Conservation (phyloP, 2,329 filamentous ascomycete genomes). For the Rhynchosporium agropyri region DNA sequence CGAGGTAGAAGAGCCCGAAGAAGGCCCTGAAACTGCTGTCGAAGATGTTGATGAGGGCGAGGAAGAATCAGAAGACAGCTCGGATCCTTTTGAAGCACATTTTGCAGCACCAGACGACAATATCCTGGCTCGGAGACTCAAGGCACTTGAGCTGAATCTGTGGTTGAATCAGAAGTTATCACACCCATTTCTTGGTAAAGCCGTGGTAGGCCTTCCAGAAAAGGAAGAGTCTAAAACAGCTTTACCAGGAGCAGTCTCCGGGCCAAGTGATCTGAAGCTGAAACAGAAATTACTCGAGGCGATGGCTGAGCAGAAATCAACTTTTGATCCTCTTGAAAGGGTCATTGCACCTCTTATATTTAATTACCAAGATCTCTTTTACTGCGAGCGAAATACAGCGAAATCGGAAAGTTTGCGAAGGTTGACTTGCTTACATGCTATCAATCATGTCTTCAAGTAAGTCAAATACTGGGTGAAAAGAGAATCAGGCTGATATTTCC, state of each 20-base stretch:
- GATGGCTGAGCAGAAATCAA: constrained; percentile 55
- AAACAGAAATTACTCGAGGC: constrained; percentile 69
- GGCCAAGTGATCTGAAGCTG: constrained; percentile 57
- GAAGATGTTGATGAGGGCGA: constrained; percentile 44
- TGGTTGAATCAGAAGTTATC: constrained; percentile 53
- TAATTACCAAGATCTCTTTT: constrained; percentile 79
- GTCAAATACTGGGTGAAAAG: constrained; percentile 34
- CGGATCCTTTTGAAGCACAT: constrained; percentile 80
- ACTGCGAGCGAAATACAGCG: constrained; percentile 68
- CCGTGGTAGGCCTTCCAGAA: constrained; percentile 52
- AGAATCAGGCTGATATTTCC: constrained; percentile 25
- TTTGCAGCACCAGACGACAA: constrained; percentile 71
- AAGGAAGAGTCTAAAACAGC: constrained; percentile 42
- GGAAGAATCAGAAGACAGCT: constrained; percentile 52
- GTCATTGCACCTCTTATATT: constrained; percentile 73
- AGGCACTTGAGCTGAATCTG: constrained; percentile 52
- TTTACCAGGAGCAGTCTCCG: constrained; percentile 32
- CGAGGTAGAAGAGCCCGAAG: constrained; percentile 53
- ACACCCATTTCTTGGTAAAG: constrained; percentile 50
- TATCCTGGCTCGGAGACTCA: constrained; percentile 56
- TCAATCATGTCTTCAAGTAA: constrained; percentile 91
- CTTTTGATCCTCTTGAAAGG: constrained; percentile 65
- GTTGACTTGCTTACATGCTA: constrained; percentile 76
- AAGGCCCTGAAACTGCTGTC: constrained; percentile 46
- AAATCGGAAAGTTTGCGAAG: constrained; percentile 72